A percentile compares a stretch with the other conserved stretches of the same genome.
These are phyloP conservation scores for Microdochium bolleyi DNA, from an alignment of 2,329 filamentous ascomycete species.

Conservation along the genomic window DNA sequence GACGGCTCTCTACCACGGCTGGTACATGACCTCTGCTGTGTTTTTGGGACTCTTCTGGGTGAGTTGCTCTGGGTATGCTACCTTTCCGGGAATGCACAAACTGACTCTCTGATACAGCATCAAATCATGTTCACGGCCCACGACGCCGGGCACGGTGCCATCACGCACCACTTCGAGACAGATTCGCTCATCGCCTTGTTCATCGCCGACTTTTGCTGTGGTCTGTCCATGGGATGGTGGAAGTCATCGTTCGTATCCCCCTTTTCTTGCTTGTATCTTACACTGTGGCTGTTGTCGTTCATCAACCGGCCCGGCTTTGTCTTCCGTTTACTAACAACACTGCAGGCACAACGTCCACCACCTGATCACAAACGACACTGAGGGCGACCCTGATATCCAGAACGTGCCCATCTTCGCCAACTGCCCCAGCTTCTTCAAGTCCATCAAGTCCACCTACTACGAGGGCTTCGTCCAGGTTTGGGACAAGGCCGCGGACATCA, in stretches of 20 bases:
- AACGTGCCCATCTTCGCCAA: slow-evolving; percentile 64
- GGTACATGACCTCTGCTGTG: slow-evolving; percentile 49
- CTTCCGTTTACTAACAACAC: too few relatives aligned
- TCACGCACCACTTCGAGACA: slow-evolving; percentile 48
- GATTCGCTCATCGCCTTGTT: slow-evolving; percentile 56
- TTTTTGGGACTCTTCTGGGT: slow-evolving; percentile 58
- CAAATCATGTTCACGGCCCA: slow-evolving; percentile 64
- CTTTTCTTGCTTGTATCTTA: too few relatives aligned
- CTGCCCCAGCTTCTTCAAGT: slow-evolving; percentile 56
- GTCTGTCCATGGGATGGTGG: slow-evolving; percentile 61
- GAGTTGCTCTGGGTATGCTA: slow-evolving; percentile 8
- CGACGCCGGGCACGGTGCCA: slow-evolving; percentile 56
- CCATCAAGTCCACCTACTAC: slow-evolving; percentile 58
- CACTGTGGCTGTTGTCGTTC: too few relatives aligned
- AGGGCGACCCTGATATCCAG: slow-evolving; percentile 53
- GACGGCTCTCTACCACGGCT: slow-evolving; percentile 34
- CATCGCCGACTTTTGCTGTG: slow-evolving; percentile 57
- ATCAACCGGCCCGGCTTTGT: too few relatives aligned
- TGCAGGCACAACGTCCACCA: slow-evolving; percentile 65
- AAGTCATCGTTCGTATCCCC: slow-evolving; percentile 27
- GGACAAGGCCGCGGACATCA: slow-evolving; percentile 50
- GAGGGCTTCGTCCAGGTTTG: slow-evolving; percentile 52
- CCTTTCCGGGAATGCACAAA: slow-evolving; percentile 4
- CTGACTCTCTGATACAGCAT: slow-evolving; percentile 30
- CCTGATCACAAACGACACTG: slow-evolving; percentile 55